Base-by-base conservation (phyloP, 2,329 filamentous ascomycete species). In the Aureobasidium lini region DNA sequence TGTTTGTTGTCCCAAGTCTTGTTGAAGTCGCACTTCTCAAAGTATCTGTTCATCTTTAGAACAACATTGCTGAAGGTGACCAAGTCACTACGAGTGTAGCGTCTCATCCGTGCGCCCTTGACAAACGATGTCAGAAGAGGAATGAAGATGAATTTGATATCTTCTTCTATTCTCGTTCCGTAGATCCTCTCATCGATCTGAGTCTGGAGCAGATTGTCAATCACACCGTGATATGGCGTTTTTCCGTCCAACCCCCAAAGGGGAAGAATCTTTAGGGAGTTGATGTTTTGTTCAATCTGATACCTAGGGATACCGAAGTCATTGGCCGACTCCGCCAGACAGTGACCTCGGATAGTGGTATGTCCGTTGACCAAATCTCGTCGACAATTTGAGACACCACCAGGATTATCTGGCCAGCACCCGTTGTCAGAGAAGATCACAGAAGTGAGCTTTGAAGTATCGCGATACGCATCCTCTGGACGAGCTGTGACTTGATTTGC, bases 281-380 rank as follows among this genome's bases (percentile, higher is more conserved):
- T 77, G 9, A 82, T 75, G 60, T 81, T 82, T 64, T 75, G 75
- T 68, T 82, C 80, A 0, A 80, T 78, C 66, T 82, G 80, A 67
- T 81, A 80, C 16, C 80, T 77, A 6, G 80, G 80, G 18, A 81
- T 74, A 32, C 80, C 80, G 62, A 76, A 82, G 61, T 82, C 80
- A 64, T 81, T 81, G 8, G 79, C 79, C 6, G 78, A 78, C 68
- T 82, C 80, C 50, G 77, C 79, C 44, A 82, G 70, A 64, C 81
- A 79, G 64, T 82, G 79, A 71, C 79, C 81, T 59, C 79, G 76
- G 63, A 82, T 79, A 0, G 78, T 80, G 44, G 73, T 72, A 62
- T 81, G 76, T 13, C 76, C 77, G 64, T 82, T 80, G 66, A 82
- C 78, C 66, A 82, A 73, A 65, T 82, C 80, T 44, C 80, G 74